Evolutionary conservation across 176 grass and related monocot species (phyloP).

Genomic region (Phoenix roebelenii): DNA sequence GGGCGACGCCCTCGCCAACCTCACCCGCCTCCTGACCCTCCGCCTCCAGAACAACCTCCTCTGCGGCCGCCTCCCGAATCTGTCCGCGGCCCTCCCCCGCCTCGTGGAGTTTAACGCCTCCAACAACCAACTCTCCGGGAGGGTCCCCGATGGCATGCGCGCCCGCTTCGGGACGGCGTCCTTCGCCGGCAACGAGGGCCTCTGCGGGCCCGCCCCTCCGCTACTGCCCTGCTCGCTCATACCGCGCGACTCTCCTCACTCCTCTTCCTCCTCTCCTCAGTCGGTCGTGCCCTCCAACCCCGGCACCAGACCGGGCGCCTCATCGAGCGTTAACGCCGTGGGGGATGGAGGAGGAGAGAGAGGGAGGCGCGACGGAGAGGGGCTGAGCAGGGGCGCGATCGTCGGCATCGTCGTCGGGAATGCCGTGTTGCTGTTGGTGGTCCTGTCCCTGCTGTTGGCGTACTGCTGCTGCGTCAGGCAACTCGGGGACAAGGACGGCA

Average conservation of each 20-base stretch:
- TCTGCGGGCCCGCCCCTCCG: constrained; percentile 30
- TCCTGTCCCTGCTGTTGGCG: constrained; percentile 39
- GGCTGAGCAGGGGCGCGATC: constrained; percentile 46
- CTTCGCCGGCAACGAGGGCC: constrained; percentile 48
- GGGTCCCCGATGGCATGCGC: constrained; percentile 49
- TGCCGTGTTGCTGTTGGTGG: constrained; percentile 33
- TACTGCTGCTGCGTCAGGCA: constrained; percentile 41
- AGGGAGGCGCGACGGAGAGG: constrained; percentile 10
- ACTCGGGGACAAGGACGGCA: neutral
- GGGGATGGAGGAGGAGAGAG: neutral
- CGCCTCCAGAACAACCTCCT: constrained; percentile 72
- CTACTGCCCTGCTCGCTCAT: constrained; percentile 46
- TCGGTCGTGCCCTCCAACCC: constrained; percentile 65
- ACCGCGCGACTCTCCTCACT: constrained; percentile 36
- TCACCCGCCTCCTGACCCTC: constrained; percentile 44
- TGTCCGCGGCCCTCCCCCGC: constrained; percentile 25
- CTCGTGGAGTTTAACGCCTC: constrained; percentile 62
- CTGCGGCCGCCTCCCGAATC: constrained; percentile 38
- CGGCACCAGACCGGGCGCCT: constrained; percentile 16
- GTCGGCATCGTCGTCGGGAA: constrained; percentile 53
- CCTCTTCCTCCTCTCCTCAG: constrained; percentile 21
- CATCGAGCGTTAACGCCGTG: constrained; percentile 1
- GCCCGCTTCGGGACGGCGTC: constrained; percentile 40
- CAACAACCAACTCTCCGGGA: constrained; percentile 68
- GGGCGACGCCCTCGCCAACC: constrained; percentile 22